These are phyloP conservation scores for Maudiozyma turicensis DNA, from an alignment of 805 yeast species.

Conservation along the genomic window DNA sequence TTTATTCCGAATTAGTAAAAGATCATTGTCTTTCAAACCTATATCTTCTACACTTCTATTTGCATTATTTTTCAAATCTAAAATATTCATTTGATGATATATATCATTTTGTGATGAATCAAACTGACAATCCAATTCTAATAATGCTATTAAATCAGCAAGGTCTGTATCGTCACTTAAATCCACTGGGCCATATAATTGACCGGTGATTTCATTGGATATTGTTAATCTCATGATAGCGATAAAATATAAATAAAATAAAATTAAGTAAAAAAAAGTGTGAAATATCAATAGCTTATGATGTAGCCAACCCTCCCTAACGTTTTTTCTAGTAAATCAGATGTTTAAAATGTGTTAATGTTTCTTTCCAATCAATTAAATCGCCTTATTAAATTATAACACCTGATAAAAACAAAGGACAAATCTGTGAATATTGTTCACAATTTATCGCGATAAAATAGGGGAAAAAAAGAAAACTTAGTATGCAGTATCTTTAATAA, in stretches of 20 bases:
- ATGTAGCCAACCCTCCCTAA: too few relatives aligned
- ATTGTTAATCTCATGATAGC: slow-evolving; percentile 44
- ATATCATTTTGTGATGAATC: slow-evolving; percentile 39
- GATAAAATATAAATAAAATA: too few relatives aligned
- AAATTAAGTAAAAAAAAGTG: not conserved
- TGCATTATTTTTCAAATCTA: slow-evolving; percentile 23
- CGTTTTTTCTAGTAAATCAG: too few relatives aligned
- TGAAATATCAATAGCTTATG: too few relatives aligned
- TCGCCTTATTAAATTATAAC: too few relatives aligned
- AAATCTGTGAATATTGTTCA: too few relatives aligned
- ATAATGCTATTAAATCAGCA: slow-evolving; percentile 59
- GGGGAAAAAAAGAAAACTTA: too few relatives aligned
- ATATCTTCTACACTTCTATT: slow-evolving; percentile 36
- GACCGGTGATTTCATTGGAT: slow-evolving; percentile 40
- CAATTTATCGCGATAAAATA: too few relatives aligned
- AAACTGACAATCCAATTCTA: slow-evolving; percentile 60
- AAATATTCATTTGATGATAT: slow-evolving; percentile 35
- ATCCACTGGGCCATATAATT: slow-evolving; percentile 43
- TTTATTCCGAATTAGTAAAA: slow-evolving; percentile 36
- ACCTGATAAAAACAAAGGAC: too few relatives aligned
- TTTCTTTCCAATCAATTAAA: too few relatives aligned
- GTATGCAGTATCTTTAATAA: too few relatives aligned
- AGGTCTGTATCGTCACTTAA: slow-evolving; percentile 55
- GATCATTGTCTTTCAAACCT: slow-evolving; percentile 48
- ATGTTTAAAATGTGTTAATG: too few relatives aligned